Evolutionary conservation across 768 basidiomycete genomes (phyloP), one percentile per base, ranked within the genome.

Genomic region (Leucocoprinus birnbaumii): DNA sequence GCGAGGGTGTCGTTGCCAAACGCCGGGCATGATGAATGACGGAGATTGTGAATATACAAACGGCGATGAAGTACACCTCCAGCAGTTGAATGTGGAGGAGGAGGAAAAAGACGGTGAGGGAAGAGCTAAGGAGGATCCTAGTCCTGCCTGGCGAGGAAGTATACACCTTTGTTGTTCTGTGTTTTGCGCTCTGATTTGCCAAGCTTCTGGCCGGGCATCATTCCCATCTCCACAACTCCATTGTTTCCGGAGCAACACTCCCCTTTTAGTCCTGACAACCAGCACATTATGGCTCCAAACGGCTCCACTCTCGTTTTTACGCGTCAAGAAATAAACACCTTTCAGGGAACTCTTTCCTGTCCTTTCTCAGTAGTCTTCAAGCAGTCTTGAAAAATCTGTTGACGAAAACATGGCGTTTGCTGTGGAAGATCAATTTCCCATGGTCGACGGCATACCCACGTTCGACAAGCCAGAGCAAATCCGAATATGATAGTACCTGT

Each of bases 1-100:
- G 60, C 80, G 77, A 25, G 82, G 82, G 63, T 84, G 80, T 54
- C 80, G 73, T 54, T 66, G 62, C 65, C 68, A 71, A 37, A 69
- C 58, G n/a, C 56, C 59, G 45, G 68, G 58, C 68, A 69, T 69
- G 54, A 34, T 55, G 47, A 49, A 41, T 48, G 54, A 47, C 38
- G 19, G 24, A 46, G 27, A 38, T 37, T n/a, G 14, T 11, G 14
- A 35, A 44, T 22, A 26, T 10, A 22, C 7, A n/a, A 44, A 35
- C n/a, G n/a, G n/a, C n/a, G n/a, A n/a, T n/a, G n/a, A 34, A 21
- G 13, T 5, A 38, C 18, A 21, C 31, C 43, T 43, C 42, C 42
- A 45, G 27, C 42, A 35, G 51, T 35, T 53, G 51, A 45, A 45
- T 44, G 27, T 44, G 43, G 51, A 52, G 24, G 25, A 26, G 19